phyloP scores from a whole-genome alignment of 2,329 filamentous ascomycete genomes.

The Byssoonygena ceratinophila region DNA sequence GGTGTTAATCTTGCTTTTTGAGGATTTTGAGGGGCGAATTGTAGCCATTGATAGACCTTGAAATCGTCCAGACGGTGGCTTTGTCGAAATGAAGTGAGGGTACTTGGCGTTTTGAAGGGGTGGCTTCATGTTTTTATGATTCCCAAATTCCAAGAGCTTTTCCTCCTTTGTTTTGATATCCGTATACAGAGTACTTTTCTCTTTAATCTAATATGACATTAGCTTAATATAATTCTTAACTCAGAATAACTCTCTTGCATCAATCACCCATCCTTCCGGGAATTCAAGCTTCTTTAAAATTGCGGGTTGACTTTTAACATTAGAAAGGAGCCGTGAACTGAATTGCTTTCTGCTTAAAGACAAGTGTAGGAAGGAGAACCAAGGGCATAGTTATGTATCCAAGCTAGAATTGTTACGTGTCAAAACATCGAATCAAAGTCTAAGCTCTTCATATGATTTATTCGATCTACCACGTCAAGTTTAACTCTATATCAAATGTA shows the following conservation, averaged over 20 bases:
- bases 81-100: background rate
- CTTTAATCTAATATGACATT: background rate
- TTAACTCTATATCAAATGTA: background rate
- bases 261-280: too few relatives aligned
- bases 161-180: background rate
- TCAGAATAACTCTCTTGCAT: too few relatives aligned
- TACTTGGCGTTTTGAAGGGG: background rate
- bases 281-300: too few relatives aligned
- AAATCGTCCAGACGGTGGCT: background rate
- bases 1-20: background rate
- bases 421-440: background rate
- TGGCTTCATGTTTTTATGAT: background rate
- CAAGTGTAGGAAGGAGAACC: too few relatives aligned
- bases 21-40: background rate
- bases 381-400: too few relatives aligned
- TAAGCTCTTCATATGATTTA: conserved; percentile 5
- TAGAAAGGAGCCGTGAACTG: too few relatives aligned
- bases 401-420: too few relatives aligned
- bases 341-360: too few relatives aligned
- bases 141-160: background rate
- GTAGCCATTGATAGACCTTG: background rate
- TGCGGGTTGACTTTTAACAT: too few relatives aligned
- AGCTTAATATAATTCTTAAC: too few relatives aligned
- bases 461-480: background rate
- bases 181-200: background rate